Evolutionary conservation across 768 basidiomycete species (phyloP), one percentile per base, ranked within the genome.

Genomic region (Daedaleopsis nitida): DNA sequence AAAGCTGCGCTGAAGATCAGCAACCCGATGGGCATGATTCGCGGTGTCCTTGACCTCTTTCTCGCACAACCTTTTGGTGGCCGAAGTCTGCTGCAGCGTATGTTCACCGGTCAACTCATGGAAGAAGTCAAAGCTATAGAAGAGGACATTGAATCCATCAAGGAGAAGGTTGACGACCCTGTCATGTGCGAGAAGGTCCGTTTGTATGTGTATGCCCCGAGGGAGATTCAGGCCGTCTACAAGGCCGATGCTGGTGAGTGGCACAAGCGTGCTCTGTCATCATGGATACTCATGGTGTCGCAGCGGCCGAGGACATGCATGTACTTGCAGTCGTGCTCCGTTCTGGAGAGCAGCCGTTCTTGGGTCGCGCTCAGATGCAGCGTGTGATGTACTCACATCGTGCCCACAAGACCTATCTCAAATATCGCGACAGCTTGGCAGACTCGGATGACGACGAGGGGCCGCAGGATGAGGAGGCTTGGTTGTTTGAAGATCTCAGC

Each of bases 41-140:
- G 97, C 73, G 88, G 91, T 88, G 81, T 97, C 5, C 81, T 99
- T 61, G 96, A 98, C 69, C 82, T 99, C 44, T 98, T 99, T 80
- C 84, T 98, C 17, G 97, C 97, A 0, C 89, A 96, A 70, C 97
- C 97, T 2, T 99, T 99, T 72, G 97, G 97, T 3, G 93, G 94
- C 7, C 86, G 86, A 62, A 94, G 92, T 72, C 79, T 99, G 24
- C 80, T 98, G 17, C 97, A 99, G 74, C 82, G 95, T 50, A 97
- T 99, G 94, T 99, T 98, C 77, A 94, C 94, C 1, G 90, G 91
- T 65, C 94, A 92, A 1, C 75, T 99, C 52, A 83, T 86, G 5
- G 97, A 98, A 73, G 97, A 98, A 74, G 91, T 92, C 44, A 88
- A 87, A 62, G 81, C 82, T 1, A 76, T 99, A 32, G 86, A 91